Evolutionary conservation across 2,329 filamentous ascomycete genomes (phyloP).

Genomic region (Scorias spongiosa): DNA sequence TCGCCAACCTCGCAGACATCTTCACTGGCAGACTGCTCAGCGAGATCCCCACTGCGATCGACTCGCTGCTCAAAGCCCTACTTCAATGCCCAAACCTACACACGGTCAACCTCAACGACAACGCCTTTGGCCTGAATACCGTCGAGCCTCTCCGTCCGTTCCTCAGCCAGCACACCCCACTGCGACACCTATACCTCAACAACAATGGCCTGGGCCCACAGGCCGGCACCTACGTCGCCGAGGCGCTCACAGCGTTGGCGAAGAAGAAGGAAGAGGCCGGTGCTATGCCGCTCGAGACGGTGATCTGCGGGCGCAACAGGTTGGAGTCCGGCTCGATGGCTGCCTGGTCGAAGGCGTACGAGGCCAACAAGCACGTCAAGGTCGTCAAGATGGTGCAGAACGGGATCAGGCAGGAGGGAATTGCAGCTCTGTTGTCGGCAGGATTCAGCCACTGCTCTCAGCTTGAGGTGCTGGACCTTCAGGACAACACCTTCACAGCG

Average conservation of each 20-base stretch:
- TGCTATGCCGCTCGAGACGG: slow-evolving; percentile 79
- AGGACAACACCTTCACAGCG: slow-evolving; percentile 93
- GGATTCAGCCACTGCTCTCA: slow-evolving; percentile 57
- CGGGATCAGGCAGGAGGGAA: slow-evolving; percentile 87
- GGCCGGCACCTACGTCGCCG: slow-evolving; percentile 75
- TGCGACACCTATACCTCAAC: slow-evolving; percentile 90
- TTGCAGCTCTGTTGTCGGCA: slow-evolving; percentile 61
- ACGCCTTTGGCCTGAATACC: slow-evolving; percentile 92
- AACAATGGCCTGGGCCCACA: slow-evolving; percentile 95
- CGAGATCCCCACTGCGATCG: slow-evolving; percentile 85
- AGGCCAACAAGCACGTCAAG: slow-evolving; percentile 64
- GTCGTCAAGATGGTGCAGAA: slow-evolving; percentile 97
- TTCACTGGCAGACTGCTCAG: slow-evolving; percentile 87
- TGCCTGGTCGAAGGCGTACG: slow-evolving; percentile 80
- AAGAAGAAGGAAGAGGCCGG: slow-evolving; percentile 60
- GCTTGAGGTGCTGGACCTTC: slow-evolving; percentile 70
- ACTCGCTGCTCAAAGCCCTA: slow-evolving; percentile 69
- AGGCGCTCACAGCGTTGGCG: slow-evolving; percentile 71
- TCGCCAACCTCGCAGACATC: slow-evolving; percentile 89
- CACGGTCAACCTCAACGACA: slow-evolving; percentile 92
- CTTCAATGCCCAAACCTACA: slow-evolving; percentile 73
- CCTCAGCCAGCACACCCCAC: slow-evolving; percentile 70
- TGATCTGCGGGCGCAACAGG: slow-evolving; percentile 90
- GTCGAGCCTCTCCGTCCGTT: slow-evolving; percentile 87
- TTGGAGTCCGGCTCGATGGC: slow-evolving; percentile 93